Conservation (phyloP, 2,329 filamentous ascomycete genomes). For the Dactylellina cionopaga region DNA sequence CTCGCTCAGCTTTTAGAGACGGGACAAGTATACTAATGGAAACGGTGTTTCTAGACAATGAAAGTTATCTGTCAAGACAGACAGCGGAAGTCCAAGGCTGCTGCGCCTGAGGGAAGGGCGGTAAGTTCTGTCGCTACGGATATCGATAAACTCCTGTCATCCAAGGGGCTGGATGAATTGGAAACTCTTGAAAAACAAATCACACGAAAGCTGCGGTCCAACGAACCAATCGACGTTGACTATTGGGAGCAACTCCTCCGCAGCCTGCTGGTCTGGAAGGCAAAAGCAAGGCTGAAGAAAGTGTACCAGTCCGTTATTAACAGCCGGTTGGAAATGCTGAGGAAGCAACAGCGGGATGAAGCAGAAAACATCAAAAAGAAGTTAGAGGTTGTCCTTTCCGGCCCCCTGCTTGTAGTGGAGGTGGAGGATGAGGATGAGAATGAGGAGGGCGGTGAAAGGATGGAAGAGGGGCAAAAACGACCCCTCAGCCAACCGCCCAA, state of each 20-base stretch:
- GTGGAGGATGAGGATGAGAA: slow-evolving; percentile 28
- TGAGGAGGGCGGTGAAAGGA: neutral
- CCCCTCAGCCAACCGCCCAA: slow-evolving; percentile 19
- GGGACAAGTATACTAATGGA: slow-evolving; percentile 4
- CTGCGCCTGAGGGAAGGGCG: slow-evolving; percentile 74
- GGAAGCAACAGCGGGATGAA: slow-evolving; percentile 74
- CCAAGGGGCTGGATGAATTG: slow-evolving; percentile 88
- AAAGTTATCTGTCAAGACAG: slow-evolving; percentile 83
- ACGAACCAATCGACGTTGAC: slow-evolving; percentile 93
- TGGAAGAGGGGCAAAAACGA: neutral
- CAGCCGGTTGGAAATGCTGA: slow-evolving; percentile 73
- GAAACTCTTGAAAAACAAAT: slow-evolving; percentile 88
- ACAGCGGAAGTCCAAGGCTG: slow-evolving; percentile 70
- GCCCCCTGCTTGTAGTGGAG: slow-evolving; percentile 57
- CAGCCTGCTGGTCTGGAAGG: slow-evolving; percentile 88
- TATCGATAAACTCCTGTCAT: slow-evolving; percentile 84
- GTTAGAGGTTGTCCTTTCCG: slow-evolving; percentile 65
- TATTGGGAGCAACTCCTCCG: slow-evolving; percentile 95
- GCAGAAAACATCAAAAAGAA: slow-evolving; percentile 69
- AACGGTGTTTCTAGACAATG: slow-evolving; percentile 70
- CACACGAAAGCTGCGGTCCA: slow-evolving; percentile 81
- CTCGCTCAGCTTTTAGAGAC: neutral
- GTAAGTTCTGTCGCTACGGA: slow-evolving; percentile 85
- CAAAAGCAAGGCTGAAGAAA: slow-evolving; percentile 81
- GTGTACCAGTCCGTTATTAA: slow-evolving; percentile 80